phyloP scores from a whole-genome alignment of 306 rosid genomes.

The Prunus kanzakura region DNA sequence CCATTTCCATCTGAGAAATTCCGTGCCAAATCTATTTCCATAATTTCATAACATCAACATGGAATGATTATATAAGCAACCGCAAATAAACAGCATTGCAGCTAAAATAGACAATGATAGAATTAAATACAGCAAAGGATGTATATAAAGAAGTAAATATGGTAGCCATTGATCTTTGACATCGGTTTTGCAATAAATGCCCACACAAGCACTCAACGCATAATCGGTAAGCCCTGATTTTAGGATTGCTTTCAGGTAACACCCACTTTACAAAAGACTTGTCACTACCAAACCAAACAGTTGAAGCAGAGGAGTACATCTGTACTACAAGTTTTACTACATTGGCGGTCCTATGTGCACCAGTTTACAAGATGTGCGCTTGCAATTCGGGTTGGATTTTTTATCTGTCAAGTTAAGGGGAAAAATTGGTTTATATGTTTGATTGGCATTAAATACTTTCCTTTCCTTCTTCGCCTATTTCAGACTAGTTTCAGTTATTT shows the following conservation, averaged over 20 bases:
- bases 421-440: background rate
- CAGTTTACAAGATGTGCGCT: background rate
- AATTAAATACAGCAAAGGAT: background rate
- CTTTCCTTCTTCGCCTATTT: background rate
- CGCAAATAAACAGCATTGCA: background rate
- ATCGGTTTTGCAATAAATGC: background rate
- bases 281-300: background rate
- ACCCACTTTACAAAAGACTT: background rate
- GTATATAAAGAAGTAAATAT: background rate
- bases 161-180: background rate
- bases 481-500: background rate
- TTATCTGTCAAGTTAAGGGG: background rate
- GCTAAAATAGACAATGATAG: background rate
- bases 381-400: background rate
- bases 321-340: background rate
- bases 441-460: background rate
- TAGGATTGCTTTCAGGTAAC: background rate
- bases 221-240: background rate
- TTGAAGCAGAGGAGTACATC: background rate
- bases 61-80: background rate
- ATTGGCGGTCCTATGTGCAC: background rate
- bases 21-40: background rate
- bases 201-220: background rate
- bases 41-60: background rate
- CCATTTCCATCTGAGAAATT: background rate